Conservation (phyloP, 2,329 filamentous ascomycete species). For the Metarhizium guizhouense region DNA sequence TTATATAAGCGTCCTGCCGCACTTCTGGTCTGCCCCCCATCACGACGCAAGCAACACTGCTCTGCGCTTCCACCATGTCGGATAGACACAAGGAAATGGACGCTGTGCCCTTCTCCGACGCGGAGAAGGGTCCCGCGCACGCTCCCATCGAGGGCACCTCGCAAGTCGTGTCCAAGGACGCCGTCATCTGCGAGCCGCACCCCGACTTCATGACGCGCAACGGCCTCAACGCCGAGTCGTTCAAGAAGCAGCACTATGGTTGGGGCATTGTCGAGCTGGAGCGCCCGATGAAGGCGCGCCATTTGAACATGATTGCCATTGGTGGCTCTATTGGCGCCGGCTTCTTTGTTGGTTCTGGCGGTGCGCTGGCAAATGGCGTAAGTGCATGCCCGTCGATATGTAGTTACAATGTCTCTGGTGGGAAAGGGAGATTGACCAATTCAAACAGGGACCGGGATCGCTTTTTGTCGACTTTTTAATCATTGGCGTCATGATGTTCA, state of each 20-base stretch:
- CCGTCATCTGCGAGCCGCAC: background rate
- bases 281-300: slow-evolving; percentile 43
- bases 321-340: slow-evolving; percentile 54
- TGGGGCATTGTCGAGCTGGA: slow-evolving; percentile 27
- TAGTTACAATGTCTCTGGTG: slow-evolving; percentile 17
- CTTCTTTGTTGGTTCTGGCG: slow-evolving; percentile 53
- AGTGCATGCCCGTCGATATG: slow-evolving; percentile 39
- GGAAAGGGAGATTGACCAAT: slow-evolving; percentile 21
- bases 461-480: slow-evolving; percentile 7
- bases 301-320: slow-evolving; percentile 55
- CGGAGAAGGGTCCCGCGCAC: background rate
- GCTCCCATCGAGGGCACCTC: background rate
- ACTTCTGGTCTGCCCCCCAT: background rate
- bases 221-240: slow-evolving; percentile 26
- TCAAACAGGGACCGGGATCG: slow-evolving; percentile 6
- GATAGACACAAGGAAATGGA: background rate
- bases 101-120: background rate
- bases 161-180: background rate
- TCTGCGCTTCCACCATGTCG: background rate
- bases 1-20: background rate
- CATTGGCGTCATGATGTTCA: slow-evolving; percentile 10
- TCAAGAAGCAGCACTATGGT: slow-evolving; percentile 24
- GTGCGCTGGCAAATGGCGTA: slow-evolving; percentile 43
- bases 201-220: slow-evolving; percentile 23
- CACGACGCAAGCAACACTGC: no score